These are phyloP conservation scores for Daldinia sp. DNA, from an alignment of 2,329 filamentous ascomycete species.

Conservation along the genomic window DNA sequence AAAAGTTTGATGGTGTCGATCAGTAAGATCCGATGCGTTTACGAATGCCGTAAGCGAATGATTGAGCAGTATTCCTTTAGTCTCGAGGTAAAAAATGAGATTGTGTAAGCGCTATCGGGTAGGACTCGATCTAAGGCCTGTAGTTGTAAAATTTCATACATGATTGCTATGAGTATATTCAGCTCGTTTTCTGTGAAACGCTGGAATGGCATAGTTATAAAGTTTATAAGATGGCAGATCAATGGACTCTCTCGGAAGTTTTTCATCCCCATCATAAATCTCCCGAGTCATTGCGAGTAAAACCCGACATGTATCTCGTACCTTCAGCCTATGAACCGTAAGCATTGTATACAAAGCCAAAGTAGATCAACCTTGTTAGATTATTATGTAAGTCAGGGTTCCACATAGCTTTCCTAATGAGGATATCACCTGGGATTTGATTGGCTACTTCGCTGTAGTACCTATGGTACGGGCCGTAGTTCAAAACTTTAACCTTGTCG, in stretches of 20 bases:
- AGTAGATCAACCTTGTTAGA: not conserved
- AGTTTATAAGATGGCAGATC: too few relatives aligned
- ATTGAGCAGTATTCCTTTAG: not conserved
- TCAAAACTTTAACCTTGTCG: not conserved
- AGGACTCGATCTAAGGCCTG: not conserved
- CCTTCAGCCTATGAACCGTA: not conserved
- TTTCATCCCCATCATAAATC: too few relatives aligned
- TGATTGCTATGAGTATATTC: too few relatives aligned
- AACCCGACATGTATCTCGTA: too few relatives aligned
- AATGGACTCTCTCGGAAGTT: too few relatives aligned
- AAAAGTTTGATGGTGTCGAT: not conserved
- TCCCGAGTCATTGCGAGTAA: too few relatives aligned
- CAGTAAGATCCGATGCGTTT: not conserved
- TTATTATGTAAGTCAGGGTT: not conserved
- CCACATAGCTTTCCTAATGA: not conserved
- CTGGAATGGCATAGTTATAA: too few relatives aligned
- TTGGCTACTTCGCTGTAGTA: not conserved
- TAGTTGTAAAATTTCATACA: not conserved
- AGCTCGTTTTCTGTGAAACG: too few relatives aligned
- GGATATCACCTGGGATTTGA: not conserved
- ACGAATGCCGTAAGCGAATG: not conserved
- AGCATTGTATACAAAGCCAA: not conserved
- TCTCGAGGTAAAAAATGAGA: not conserved
- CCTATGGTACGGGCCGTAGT: not conserved
- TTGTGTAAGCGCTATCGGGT: not conserved